phyloP scores from a whole-genome alignment of 192 early-diverging fungal species.

The Coemansia sp. region DNA sequence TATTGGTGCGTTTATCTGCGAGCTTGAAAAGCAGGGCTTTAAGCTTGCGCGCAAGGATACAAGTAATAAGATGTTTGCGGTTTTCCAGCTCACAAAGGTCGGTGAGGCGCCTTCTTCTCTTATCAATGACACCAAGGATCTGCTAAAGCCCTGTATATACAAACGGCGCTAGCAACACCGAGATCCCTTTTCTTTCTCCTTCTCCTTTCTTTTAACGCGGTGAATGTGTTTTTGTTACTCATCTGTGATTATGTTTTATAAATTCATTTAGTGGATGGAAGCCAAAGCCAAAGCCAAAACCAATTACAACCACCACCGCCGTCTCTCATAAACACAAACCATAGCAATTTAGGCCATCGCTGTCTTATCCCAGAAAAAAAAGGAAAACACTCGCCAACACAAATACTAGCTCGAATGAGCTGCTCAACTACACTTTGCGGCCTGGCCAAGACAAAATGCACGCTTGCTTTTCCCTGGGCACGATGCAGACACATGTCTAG shows the following conservation, averaged over 20 bases:
- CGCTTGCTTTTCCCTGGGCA: neutral
- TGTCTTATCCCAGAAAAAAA: neutral
- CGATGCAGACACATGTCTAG: neutral
- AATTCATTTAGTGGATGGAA: too few species aligned
- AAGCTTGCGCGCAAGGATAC: conserved; percentile 70
- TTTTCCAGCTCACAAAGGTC: conserved; percentile 77
- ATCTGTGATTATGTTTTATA: neutral
- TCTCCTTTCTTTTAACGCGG: neutral
- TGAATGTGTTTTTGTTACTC: neutral
- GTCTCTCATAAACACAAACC: too few species aligned
- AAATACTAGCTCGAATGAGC: neutral
- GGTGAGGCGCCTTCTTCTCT: conserved; percentile 29
- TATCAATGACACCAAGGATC: conserved; percentile 1
- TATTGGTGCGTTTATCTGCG: conserved; percentile 71
- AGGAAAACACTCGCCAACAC: neutral
- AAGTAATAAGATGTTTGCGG: conserved; percentile 93
- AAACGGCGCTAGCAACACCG: conserved; percentile 42
- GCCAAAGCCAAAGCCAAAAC: neutral
- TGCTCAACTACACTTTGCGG: neutral
- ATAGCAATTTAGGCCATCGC: neutral
- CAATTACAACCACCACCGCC: neutral
- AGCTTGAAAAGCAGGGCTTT: conserved; percentile 76
- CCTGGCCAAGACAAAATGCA: neutral
- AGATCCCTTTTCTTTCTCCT: neutral
- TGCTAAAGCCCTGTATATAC: conserved; percentile 65